Percentiles rank a stretch among this genome's conserved stretches.
phyloP scores from a whole-genome alignment of 192 early-diverging fungal genomes.

The Entomortierella chlamydospora region DNA sequence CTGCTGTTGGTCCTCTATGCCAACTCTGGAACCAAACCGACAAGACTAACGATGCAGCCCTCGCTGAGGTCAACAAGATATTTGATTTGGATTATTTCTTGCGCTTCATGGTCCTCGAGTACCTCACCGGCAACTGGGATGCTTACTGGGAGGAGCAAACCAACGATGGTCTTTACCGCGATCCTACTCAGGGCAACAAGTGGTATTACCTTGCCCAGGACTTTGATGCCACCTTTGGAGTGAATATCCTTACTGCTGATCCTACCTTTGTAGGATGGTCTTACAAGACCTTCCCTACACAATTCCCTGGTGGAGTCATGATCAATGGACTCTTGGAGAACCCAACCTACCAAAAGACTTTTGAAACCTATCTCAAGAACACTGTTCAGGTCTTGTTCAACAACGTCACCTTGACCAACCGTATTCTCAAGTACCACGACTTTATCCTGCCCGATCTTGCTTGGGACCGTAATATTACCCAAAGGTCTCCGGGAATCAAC shows the following conservation, averaged over 20 bases:
- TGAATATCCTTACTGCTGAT: slow-evolving; percentile 45
- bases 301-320: slow-evolving; percentile 50
- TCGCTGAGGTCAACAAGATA: slow-evolving; percentile 33
- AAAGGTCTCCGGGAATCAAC: slow-evolving; percentile 59
- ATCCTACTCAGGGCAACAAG: slow-evolving; percentile 45
- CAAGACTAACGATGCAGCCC: slow-evolving; percentile 39
- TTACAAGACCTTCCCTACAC: slow-evolving; percentile 48
- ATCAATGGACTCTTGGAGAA: slow-evolving; percentile 61
- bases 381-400: slow-evolving; percentile 59
- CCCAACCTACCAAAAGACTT: slow-evolving; percentile 30
- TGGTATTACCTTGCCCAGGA: slow-evolving; percentile 61
- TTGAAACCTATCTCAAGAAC: slow-evolving; percentile 58
- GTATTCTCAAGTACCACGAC: slow-evolving; percentile 51
- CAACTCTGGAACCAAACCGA: slow-evolving; percentile 28
- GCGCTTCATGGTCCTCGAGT: slow-evolving; percentile 64
- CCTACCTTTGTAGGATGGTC: slow-evolving; percentile 32
- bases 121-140: slow-evolving; percentile 61
- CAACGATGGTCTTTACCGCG: slow-evolving; percentile 61
- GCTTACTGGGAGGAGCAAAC: slow-evolving; percentile 61
- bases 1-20: slow-evolving; percentile 40
- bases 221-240: slow-evolving; percentile 64
- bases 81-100: slow-evolving; percentile 57
- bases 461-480: slow-evolving; percentile 59
- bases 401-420: slow-evolving; percentile 55
- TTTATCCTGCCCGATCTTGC: slow-evolving; percentile 57